Conservation (phyloP, 257 asterid genomes). For the Nemophila menziesii region DNA sequence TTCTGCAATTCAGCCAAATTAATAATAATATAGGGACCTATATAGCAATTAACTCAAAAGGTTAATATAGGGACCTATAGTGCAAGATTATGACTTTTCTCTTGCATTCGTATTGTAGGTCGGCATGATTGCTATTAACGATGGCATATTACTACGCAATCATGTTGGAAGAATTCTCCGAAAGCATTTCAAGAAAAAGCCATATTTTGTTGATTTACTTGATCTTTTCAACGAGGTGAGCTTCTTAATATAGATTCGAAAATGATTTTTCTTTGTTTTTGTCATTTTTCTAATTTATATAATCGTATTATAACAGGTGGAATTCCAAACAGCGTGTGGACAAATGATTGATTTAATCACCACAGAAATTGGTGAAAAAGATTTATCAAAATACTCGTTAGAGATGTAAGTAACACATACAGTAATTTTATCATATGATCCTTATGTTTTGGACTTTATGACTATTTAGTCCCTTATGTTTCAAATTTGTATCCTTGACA, state of each 20-base stretch:
- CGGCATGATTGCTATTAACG: slow-evolving; percentile 86
- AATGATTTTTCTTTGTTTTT: neutral
- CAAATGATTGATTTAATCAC: slow-evolving; percentile 95
- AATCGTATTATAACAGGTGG: slow-evolving; percentile 20
- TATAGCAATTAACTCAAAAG: no score
- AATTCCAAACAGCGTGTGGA: slow-evolving; percentile 62
- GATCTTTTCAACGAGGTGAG: slow-evolving; percentile 89
- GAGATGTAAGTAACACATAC: slow-evolving; percentile 46
- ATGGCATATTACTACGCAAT: slow-evolving; percentile 78
- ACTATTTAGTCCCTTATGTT: no score
- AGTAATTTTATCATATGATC: neutral
- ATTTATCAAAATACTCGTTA: slow-evolving; percentile 75
- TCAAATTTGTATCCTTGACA: no score
- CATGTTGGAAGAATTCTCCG: slow-evolving; percentile 85
- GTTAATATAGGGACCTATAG: no score
- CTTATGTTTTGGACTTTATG: neutral
- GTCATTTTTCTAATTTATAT: neutral
- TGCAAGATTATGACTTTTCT: neutral
- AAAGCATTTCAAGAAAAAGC: slow-evolving; percentile 73
- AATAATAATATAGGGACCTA: no score
- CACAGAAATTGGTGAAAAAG: slow-evolving; percentile 74
- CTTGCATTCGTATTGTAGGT: slow-evolving; percentile 30
- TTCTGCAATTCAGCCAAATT: no score
- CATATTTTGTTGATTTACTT: slow-evolving; percentile 74
- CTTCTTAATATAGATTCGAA: neutral